phyloP scores from a whole-genome alignment of 768 basidiomycete species.

The Dentipellis fragilis region DNA sequence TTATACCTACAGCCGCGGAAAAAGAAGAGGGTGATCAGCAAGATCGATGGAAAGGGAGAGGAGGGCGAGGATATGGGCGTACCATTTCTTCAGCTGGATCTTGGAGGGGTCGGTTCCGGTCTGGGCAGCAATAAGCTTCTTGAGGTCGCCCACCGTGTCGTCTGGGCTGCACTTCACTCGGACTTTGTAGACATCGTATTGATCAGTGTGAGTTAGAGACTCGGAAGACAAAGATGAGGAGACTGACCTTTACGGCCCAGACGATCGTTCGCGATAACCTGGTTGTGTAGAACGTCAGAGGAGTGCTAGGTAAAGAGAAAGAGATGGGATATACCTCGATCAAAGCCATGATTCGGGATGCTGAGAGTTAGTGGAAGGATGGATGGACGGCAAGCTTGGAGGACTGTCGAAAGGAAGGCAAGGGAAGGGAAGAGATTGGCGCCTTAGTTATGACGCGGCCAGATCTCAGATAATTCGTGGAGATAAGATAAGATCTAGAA shows the following conservation, averaged over 20 bases:
- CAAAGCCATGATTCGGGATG: slow-evolving; percentile 17
- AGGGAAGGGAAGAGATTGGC: background rate
- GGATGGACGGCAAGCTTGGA: background rate
- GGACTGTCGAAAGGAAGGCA: background rate
- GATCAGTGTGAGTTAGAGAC: background rate
- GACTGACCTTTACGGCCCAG: slow-evolving; percentile 77
- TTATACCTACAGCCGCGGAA: slow-evolving; percentile 56
- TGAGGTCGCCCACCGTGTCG: slow-evolving; percentile 95
- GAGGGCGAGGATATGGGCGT: slow-evolving; percentile 17
- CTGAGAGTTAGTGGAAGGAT: background rate
- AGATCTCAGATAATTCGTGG: background rate
- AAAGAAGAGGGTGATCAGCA: background rate
- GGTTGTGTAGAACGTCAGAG: slow-evolving; percentile 6
- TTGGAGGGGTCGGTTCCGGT: slow-evolving; percentile 79
- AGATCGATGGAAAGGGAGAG: background rate
- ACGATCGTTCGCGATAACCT: slow-evolving; percentile 95
- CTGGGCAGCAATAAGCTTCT: slow-evolving; percentile 94
- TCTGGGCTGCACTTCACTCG: slow-evolving; percentile 92
- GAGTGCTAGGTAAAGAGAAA: no score
- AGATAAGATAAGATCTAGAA: background rate
- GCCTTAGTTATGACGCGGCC: background rate
- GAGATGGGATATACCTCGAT: slow-evolving; percentile 20
- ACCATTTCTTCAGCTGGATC: slow-evolving; percentile 98
- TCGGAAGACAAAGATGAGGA: background rate
- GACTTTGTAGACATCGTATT: slow-evolving; percentile 35